Conservation (phyloP, 1,139 yeast genomes). For the Blastobotrys aristatus region DNA sequence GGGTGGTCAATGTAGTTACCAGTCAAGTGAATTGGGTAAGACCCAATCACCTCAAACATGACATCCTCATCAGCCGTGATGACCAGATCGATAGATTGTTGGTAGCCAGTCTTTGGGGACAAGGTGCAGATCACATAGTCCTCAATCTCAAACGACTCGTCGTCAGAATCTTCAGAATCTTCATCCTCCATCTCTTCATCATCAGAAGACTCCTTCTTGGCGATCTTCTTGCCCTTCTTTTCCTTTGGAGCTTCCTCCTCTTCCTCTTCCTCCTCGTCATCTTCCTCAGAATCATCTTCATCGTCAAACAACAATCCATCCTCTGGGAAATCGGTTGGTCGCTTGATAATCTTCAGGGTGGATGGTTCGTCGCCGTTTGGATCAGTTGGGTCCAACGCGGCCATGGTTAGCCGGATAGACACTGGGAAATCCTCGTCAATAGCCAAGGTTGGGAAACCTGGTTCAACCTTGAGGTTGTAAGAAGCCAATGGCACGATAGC, state of each 20-base stretch:
- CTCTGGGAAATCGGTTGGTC: conserved; percentile 50
- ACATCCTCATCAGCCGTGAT: conserved; percentile 93
- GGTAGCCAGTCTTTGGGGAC: conserved; percentile 72
- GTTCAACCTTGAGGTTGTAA: conserved; percentile 75
- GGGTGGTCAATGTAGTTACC: conserved; percentile 98
- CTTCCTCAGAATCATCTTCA: conserved; percentile 50
- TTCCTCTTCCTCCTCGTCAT: conserved; percentile 46
- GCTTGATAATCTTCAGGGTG: conserved; percentile 82
- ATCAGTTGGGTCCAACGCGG: conserved; percentile 85
- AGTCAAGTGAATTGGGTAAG: conserved; percentile 83
- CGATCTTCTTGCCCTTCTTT: conserved; percentile 17
- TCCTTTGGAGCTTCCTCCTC: conserved; percentile 35
- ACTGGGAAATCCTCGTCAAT: conserved; percentile 81
- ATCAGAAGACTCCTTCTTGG: conserved; percentile 23
- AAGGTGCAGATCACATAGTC: conserved; percentile 86
- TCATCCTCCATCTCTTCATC: conserved; percentile 37
- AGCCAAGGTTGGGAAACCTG: conserved; percentile 84
- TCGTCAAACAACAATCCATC: conserved; percentile 45
- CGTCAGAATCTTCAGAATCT: conserved; percentile 48
- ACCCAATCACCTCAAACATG: conserved; percentile 90
- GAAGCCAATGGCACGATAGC: conserved; percentile 73
- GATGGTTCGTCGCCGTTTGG: conserved; percentile 78
- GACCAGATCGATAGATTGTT: conserved; percentile 86
- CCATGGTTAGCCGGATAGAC: conserved; percentile 87
- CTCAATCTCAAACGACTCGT: conserved; percentile 61